Evolutionary conservation across 2,329 filamentous ascomycete species (phyloP), one percentile per base, ranked within the genome.

Genomic region (Setomelanomma holmii): DNA sequence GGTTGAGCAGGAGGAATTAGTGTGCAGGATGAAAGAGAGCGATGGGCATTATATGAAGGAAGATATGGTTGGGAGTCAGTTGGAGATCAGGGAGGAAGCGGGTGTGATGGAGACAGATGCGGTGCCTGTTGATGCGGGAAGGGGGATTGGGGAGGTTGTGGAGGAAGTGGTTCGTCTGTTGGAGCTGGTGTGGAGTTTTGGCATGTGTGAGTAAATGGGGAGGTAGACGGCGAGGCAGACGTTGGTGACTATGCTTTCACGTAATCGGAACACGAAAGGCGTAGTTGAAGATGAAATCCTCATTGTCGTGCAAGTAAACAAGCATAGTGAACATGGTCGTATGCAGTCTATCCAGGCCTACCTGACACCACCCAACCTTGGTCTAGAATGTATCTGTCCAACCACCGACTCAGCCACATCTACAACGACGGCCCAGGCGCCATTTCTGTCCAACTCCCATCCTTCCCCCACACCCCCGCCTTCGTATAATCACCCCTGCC

Each of bases 401-500:
- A n/a, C n/a, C n/a, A n/a, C n/a, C n/a, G n/a, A n/a, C n/a, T n/a
- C n/a, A n/a, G n/a, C n/a, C n/a, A n/a, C 4, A 41, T 17, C 27
- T 44, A 34, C 14, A 33, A 68, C 38, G 68, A 72, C 2, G 88
- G 84, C 0, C 88, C 89, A 1, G 81, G 65, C 62, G 79, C 72
- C 87, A 91, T 90, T 21, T 83, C 72, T 38, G 78, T 77, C 90
- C 90, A 93, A 27, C 80, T 78, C 1, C 87, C 84, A 45, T 87
- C 81, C 1, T 68, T 74, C 20, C 80, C 80, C 90, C 90, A 93
- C 10, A 79, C 82, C 1, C 89, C 90, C 0, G 90, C 90, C 73
- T 86, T 89, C 12, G 88, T 91, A 66, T 90, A 93, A 69, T 93
- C 90, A 20, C 81, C 86, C 34, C 80, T 81, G 4, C 71, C 71